Conservation (phyloP, 78 protist genomes). For the Creolimax fragrantissima region DNA sequence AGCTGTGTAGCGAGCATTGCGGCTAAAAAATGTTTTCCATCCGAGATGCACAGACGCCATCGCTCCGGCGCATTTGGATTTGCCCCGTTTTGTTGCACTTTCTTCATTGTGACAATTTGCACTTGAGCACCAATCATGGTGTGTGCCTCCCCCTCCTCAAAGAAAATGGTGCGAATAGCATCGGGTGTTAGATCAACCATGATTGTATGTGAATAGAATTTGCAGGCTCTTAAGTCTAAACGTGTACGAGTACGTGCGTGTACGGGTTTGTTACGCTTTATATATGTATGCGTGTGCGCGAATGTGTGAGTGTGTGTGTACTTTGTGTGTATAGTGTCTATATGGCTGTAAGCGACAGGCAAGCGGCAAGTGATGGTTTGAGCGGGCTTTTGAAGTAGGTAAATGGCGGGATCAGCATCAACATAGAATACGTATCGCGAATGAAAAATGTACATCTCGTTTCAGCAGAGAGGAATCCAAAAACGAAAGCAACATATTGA, state of each 20-base stretch:
- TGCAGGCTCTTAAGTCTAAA: no score
- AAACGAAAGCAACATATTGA: no score
- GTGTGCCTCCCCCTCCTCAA: not conserved
- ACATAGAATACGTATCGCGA: no score
- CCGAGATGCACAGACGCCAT: not conserved
- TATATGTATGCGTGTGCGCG: not conserved
- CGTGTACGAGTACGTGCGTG: no score
- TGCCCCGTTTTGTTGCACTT: not conserved
- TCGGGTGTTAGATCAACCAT: not conserved
- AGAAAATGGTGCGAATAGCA: not conserved
- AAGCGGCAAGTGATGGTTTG: no score
- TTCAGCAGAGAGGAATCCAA: no score
- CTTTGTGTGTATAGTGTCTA: not conserved
- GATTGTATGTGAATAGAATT: no score
- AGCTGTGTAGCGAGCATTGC: not conserved
- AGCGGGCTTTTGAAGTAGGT: no score
- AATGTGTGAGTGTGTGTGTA: not conserved
- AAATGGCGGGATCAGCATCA: no score
- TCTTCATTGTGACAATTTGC: not conserved
- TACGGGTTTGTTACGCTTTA: not conserved
- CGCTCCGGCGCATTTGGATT: not conserved
- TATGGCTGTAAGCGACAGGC: no score
- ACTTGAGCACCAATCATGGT: not conserved
- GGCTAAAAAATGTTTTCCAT: not conserved
- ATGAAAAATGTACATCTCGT: no score